A percentile compares a stretch with the other conserved stretches of the same genome.
phyloP scores from a whole-genome alignment of 768 basidiomycete genomes.

The Pleurotus platypus region DNA sequence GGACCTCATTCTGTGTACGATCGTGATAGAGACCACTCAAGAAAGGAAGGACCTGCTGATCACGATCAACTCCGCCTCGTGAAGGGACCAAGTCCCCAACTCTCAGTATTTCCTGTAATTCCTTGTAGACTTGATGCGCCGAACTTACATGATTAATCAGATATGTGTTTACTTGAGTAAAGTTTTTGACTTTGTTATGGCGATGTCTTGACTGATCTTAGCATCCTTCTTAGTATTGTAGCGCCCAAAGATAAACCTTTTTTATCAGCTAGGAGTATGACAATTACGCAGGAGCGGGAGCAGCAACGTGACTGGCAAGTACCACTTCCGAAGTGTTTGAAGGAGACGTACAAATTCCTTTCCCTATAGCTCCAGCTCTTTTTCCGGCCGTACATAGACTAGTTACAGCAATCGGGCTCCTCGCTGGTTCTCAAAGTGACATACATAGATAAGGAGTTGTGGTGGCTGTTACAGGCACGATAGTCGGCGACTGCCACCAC shows the following conservation, averaged over 20 bases:
- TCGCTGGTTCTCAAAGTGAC: neutral
- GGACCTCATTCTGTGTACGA: neutral
- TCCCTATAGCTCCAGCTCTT: neutral
- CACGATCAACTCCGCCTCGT: neutral
- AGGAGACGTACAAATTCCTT: neutral
- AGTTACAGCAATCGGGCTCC: neutral
- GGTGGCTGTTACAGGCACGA: slow-evolving; percentile 7
- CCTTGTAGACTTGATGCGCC: neutral
- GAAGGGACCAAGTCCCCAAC: neutral
- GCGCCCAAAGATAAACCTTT: neutral
- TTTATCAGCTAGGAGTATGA: neutral
- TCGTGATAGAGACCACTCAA: slow-evolving; percentile 7
- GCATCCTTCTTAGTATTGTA: no score
- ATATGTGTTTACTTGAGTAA: no score
- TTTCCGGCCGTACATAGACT: neutral
- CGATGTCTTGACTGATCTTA: no score
- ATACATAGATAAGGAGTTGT: slow-evolving; percentile 2
- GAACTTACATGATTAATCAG: neutral
- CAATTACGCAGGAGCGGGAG: neutral
- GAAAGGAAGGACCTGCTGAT: slow-evolving; percentile 1
- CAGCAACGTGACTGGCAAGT: neutral
- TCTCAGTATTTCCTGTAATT: neutral
- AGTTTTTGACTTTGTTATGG: no score
- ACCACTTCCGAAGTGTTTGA: slow-evolving; percentile 1
- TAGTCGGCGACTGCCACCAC: neutral